Percentiles rank a stretch among this genome's conserved stretches.
Evolutionary conservation across 805 yeast species (phyloP).

Genomic region (Myxozyma lipomycoides): DNA sequence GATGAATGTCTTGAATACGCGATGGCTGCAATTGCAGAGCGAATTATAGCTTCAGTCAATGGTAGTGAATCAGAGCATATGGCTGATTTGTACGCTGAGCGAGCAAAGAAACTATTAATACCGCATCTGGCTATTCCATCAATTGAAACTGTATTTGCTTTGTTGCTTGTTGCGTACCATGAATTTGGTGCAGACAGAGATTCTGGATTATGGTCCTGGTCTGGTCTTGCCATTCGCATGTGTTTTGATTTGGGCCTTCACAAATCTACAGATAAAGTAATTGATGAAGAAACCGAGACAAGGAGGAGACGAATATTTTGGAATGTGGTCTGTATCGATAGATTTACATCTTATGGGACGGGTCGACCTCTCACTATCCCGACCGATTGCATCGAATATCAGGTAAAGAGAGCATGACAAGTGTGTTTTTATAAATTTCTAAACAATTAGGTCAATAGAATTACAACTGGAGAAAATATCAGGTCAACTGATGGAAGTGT

Average conservation of each 20-base stretch:
- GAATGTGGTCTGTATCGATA: conserved; percentile 32
- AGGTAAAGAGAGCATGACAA: conserved; percentile 10
- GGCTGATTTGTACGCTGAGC: conserved; percentile 31
- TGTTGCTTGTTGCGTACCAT: conserved; percentile 32
- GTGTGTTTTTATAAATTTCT: not conserved
- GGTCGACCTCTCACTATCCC: conserved; percentile 31
- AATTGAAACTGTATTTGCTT: conserved; percentile 32
- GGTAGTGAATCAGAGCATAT: conserved; percentile 11
- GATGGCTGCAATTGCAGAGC: conserved; percentile 31
- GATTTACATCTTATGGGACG: conserved; percentile 33
- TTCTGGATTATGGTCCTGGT: conserved; percentile 35
- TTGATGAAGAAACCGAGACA: conserved; percentile 16
- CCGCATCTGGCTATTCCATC: conserved; percentile 32
- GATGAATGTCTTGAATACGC: conserved; percentile 32
- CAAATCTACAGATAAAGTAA: conserved; percentile 11
- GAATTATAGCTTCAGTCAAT: conserved; percentile 4
- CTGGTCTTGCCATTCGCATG: conserved; percentile 35
- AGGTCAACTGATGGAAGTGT: conserved; percentile 8
- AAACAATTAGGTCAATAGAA: not conserved
- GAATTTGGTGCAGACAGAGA: conserved; percentile 34
- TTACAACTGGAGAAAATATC: conserved; percentile 11
- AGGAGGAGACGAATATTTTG: conserved; percentile 31
- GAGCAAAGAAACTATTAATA: conserved; percentile 31
- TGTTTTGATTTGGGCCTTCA: conserved; percentile 34
- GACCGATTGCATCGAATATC: conserved; percentile 28